Evolutionary conservation across 2,329 filamentous ascomycete species (phyloP).

Genomic region (Polytolypa hystricis): DNA sequence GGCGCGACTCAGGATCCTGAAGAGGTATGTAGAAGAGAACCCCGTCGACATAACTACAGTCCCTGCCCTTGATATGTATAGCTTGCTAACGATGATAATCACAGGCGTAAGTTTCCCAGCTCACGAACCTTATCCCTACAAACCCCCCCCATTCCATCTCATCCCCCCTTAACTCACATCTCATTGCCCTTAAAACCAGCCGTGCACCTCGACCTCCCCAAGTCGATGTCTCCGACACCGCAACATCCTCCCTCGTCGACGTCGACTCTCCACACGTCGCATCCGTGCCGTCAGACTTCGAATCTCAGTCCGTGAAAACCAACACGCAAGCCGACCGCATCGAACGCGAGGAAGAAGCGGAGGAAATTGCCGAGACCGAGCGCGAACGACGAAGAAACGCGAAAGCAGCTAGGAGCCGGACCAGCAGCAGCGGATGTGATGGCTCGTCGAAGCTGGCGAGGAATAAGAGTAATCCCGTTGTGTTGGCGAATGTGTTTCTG

Average conservation of each 20-base stretch:
- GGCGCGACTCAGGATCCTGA: conserved; percentile 37
- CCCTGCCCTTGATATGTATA: conserved; percentile 1
- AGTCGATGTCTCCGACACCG: conserved; percentile 28
- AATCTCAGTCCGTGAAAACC: conserved; percentile 33
- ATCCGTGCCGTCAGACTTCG: conserved; percentile 31
- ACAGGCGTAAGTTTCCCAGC: conserved; percentile 26
- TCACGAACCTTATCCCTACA: not conserved
- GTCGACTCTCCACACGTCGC: conserved; percentile 37
- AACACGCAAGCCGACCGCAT: conserved; percentile 36
- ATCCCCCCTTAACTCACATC: too few species aligned
- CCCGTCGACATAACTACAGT: conserved; percentile 9
- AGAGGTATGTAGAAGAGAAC: conserved; percentile 27
- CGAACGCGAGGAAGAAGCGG: conserved; percentile 28
- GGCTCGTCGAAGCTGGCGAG: conserved; percentile 18
- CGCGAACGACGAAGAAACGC: conserved; percentile 17
- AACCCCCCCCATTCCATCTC: too few species aligned
- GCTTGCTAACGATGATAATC: conserved; percentile 9
- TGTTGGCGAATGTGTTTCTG: conserved; percentile 35
- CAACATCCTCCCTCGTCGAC: conserved; percentile 33
- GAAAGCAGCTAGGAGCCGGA: conserved; percentile 10
- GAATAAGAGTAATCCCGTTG: conserved; percentile 38
- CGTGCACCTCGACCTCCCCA: conserved; percentile 33
- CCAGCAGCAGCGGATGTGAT: conserved; percentile 1
- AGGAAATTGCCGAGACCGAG: conserved; percentile 18
- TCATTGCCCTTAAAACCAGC: conserved; percentile 21